phyloP scores from a whole-genome alignment of 139 green algal species.

The Chlamydomonas urium region DNA sequence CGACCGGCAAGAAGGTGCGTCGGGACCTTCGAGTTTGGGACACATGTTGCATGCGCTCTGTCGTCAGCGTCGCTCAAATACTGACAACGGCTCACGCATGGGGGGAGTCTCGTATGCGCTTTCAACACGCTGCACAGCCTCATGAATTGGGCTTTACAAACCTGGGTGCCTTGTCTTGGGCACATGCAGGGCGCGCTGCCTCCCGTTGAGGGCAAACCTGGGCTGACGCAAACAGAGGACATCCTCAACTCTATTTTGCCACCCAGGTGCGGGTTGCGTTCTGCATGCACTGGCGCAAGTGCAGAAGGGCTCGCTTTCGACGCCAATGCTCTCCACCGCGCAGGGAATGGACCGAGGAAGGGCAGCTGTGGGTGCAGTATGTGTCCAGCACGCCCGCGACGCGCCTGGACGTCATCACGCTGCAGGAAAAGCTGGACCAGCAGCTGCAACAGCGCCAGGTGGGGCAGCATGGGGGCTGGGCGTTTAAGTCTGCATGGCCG shows the following conservation, averaged over 20 bases:
- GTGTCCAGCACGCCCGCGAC: constrained; percentile 77
- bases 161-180: neutral
- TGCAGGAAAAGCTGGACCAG: constrained; percentile 83
- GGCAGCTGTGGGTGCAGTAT: constrained; percentile 86
- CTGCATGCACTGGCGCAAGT: neutral
- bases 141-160: neutral
- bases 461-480: no score
- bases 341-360: constrained; percentile 81
- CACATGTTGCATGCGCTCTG: no score
- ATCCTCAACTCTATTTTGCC: constrained; percentile 86
- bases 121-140: neutral
- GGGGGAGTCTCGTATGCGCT: neutral
- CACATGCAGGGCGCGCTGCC: constrained; percentile 49
- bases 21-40: constrained; percentile 2
- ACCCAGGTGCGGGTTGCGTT: constrained; percentile 46
- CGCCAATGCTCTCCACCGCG: neutral
- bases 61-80: neutral
- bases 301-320: no score
- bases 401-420: constrained; percentile 78
- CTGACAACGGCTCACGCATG: neutral
- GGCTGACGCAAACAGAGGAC: constrained; percentile 75
- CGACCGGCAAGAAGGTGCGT: constrained; percentile 45
- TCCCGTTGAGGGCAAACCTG: constrained; percentile 65
- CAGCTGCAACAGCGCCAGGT: constrained; percentile 80
- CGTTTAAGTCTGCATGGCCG: no score